A percentile compares a stretch with the other conserved stretches of the same genome.
Conservation (phyloP, 352 stramenopile genomes). For the Elongisporangium senticosum region DNA sequence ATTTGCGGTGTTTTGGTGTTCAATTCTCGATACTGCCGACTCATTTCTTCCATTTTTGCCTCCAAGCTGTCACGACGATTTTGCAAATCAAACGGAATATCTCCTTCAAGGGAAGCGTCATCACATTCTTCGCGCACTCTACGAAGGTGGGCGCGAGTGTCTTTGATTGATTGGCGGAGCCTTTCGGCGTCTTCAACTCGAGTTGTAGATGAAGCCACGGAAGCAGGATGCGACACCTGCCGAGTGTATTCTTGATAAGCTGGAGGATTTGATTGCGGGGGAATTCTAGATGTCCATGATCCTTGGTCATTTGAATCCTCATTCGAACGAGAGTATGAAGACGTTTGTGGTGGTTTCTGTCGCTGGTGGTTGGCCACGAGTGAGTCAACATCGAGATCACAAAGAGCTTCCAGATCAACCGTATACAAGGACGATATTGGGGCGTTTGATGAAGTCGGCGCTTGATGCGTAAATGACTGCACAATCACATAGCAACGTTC, state of each 20-base stretch:
- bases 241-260: too few relatives aligned
- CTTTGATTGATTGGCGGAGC: constrained; percentile 48
- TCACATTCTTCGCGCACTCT: constrained; percentile 75
- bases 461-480: too few relatives aligned
- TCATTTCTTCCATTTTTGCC: constrained; percentile 49
- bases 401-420: too few relatives aligned
- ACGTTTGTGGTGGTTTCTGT: constrained; percentile 8
- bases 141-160: constrained; percentile 55
- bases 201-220: too few relatives aligned
- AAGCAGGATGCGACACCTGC: neutral
- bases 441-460: too few relatives aligned
- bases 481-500: too few relatives aligned
- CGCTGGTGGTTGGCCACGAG: constrained; percentile 40
- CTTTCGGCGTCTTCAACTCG: constrained; percentile 13
- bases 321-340: neutral
- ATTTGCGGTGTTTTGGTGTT: constrained; percentile 23
- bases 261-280: neutral
- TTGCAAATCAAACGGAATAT: constrained; percentile 50
- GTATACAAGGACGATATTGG: too few relatives aligned
- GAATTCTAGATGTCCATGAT: neutral
- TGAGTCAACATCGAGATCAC: constrained; percentile 43
- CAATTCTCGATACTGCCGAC: constrained; percentile 49
- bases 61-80: constrained; percentile 46
- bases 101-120: constrained; percentile 74
- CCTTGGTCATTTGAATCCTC: constrained; percentile 1